Percentiles rank a stretch among this genome's conserved stretches.
Conservation (phyloP, 2,329 filamentous ascomycete genomes). For the Ploettnerulaceae sp. region DNA sequence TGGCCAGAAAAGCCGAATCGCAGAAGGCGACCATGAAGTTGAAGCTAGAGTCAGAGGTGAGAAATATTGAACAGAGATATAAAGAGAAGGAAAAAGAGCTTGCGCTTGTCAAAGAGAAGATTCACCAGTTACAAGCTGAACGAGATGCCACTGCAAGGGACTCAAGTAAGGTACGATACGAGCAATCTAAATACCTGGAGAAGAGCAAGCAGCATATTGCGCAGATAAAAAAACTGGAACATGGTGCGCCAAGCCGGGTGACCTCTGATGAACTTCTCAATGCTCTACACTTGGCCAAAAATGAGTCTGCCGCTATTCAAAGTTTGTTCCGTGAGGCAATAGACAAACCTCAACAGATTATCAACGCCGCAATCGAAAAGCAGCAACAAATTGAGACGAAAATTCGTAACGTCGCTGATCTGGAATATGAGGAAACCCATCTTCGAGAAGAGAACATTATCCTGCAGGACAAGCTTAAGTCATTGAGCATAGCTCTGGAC, state of each 20-base stretch:
- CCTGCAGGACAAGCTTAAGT: background rate
- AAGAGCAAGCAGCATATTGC: slow-evolving; percentile 7
- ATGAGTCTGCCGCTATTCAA: background rate
- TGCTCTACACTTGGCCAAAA: background rate
- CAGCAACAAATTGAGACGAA: background rate
- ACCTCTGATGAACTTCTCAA: background rate
- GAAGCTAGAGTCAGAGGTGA: slow-evolving; percentile 17
- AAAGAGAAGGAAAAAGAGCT: slow-evolving; percentile 15
- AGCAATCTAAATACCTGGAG: slow-evolving; percentile 14
- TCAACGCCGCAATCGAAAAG: background rate
- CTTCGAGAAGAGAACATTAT: background rate
- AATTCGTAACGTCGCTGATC: background rate
- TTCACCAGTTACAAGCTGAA: background rate
- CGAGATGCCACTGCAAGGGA: background rate
- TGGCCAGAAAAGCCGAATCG: slow-evolving; percentile 17
- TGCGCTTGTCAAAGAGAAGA: background rate
- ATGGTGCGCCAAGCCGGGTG: background rate
- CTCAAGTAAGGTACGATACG: slow-evolving; percentile 5
- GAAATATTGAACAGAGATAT: slow-evolving; percentile 15
- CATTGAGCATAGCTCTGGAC: background rate
- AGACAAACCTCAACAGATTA: background rate
- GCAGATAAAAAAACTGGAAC: background rate
- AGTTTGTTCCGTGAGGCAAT: background rate
- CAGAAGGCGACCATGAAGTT: slow-evolving; percentile 15
- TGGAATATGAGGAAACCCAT: background rate